These are phyloP conservation scores for Phlebiopsis flavidoalba DNA, from an alignment of 768 basidiomycete genomes.

Conservation along the genomic window DNA sequence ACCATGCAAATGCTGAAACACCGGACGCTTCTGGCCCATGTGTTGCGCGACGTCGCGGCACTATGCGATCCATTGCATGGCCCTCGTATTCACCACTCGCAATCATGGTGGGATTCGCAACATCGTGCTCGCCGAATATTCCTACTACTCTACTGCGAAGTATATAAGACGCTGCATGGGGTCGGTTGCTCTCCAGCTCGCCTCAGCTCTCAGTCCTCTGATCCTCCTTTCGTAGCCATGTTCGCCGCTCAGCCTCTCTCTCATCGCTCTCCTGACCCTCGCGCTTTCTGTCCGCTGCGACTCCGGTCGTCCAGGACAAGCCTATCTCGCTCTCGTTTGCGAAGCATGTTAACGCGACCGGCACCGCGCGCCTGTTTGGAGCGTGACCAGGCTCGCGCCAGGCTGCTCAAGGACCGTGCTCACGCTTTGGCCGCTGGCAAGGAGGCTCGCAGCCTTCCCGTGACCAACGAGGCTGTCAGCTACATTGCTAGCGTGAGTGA, in stretches of 20 bases:
- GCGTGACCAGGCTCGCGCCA: constrained; percentile 47
- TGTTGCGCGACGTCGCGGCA: background rate
- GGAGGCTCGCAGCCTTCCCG: constrained; percentile 26
- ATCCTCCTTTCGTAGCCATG: constrained; percentile 12
- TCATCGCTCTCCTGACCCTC: constrained; percentile 21
- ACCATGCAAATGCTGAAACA: background rate
- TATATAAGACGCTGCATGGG: background rate
- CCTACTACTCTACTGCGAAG: background rate
- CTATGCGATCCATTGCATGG: background rate
- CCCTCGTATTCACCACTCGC: background rate
- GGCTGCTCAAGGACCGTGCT: constrained; percentile 35
- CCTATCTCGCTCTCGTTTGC: constrained; percentile 43
- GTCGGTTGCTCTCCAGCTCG: background rate
- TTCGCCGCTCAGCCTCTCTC: constrained; percentile 19
- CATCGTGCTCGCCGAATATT: background rate
- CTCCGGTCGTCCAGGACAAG: constrained; percentile 19
- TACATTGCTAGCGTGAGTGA: constrained; percentile 28
- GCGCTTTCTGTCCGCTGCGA: constrained; percentile 20
- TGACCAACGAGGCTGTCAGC: constrained; percentile 36
- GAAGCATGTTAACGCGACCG: constrained; percentile 47
- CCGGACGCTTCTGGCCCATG: background rate
- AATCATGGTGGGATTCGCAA: background rate
- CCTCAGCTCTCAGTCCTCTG: constrained; percentile 2
- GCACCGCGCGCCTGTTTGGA: constrained; percentile 42
- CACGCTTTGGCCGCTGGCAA: constrained; percentile 24